Conservation (phyloP, 768 basidiomycete genomes). For the Mycena galopus region DNA sequence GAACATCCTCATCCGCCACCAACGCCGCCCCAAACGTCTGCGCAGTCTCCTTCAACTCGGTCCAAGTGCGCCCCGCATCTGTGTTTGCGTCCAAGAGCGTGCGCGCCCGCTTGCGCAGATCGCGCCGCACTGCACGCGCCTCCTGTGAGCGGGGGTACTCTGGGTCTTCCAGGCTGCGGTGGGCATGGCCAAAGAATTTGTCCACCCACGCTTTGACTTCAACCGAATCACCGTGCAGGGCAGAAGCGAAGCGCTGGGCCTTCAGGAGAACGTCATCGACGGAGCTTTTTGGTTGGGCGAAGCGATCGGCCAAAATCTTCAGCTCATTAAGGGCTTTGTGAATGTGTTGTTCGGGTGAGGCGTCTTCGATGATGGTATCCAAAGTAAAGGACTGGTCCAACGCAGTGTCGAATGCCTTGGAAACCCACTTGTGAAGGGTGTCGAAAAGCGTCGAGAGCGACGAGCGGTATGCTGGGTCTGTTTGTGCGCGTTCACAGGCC, state of each 20-base stretch:
- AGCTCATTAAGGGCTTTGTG: conserved; percentile 39
- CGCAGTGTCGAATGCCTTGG: conserved; percentile 63
- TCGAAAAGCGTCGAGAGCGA: conserved; percentile 70
- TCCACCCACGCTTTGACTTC: conserved; percentile 68
- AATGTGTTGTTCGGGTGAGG: conserved; percentile 27
- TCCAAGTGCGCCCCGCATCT: conserved; percentile 63
- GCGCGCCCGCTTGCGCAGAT: conserved; percentile 65
- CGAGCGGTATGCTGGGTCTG: conserved; percentile 69
- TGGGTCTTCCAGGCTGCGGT: conserved; percentile 60
- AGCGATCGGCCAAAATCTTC: conserved; percentile 62
- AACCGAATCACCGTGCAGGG: conserved; percentile 64
- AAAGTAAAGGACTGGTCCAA: conserved; percentile 61
- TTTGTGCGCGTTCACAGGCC: conserved; percentile 76
- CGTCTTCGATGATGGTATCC: conserved; percentile 25
- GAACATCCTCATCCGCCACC: conserved; percentile 63
- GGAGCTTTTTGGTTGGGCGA: conserved; percentile 58
- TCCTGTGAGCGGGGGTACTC: conserved; percentile 69
- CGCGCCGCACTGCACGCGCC: conserved; percentile 53
- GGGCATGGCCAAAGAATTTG: conserved; percentile 62
- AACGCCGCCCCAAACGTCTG: conserved; percentile 60
- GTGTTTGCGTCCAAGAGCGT: conserved; percentile 60
- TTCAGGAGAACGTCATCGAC: conserved; percentile 62
- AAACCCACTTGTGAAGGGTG: conserved; percentile 69
- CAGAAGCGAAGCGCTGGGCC: conserved; percentile 57
- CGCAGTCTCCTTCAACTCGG: conserved; percentile 60